Conservation (phyloP, 1,284 basidiomycete genomes). For the Papiliotrema terrestris region DNA sequence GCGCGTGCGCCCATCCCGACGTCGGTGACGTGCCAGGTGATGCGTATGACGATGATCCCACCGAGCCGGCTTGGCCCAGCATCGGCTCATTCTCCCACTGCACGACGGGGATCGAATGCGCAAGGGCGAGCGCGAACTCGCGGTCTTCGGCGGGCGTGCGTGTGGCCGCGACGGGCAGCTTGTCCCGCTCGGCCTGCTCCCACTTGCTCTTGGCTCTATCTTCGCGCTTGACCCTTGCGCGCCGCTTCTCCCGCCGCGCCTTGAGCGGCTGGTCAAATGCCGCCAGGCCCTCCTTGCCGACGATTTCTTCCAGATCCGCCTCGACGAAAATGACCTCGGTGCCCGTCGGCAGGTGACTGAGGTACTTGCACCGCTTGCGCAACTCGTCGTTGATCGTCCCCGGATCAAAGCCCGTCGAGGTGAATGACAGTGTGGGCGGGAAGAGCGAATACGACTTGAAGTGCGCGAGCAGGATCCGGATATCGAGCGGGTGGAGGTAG, state of each 20-base stretch:
- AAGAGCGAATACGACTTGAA: slow-evolving; percentile 79
- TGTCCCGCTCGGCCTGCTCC: slow-evolving; percentile 67
- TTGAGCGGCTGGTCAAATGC: slow-evolving; percentile 76
- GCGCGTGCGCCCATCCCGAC: slow-evolving; percentile 13
- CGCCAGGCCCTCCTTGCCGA: slow-evolving; percentile 66
- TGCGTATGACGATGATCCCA: slow-evolving; percentile 5
- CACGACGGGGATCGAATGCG: slow-evolving; percentile 27
- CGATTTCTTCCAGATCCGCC: slow-evolving; percentile 72
- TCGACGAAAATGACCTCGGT: slow-evolving; percentile 94
- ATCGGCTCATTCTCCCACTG: slow-evolving; percentile 6
- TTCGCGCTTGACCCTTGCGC: slow-evolving; percentile 74
- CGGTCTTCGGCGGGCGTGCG: slow-evolving; percentile 19
- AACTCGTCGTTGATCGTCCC: slow-evolving; percentile 77
- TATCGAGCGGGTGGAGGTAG: slow-evolving; percentile 93
- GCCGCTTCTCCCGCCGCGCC: slow-evolving; percentile 67
- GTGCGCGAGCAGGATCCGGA: slow-evolving; percentile 83
- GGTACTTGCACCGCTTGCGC: slow-evolving; percentile 90
- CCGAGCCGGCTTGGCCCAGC: slow-evolving; percentile 13
- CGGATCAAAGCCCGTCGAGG: slow-evolving; percentile 69
- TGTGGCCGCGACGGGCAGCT: slow-evolving; percentile 43
- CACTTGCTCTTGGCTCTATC: slow-evolving; percentile 71
- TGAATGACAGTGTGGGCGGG: slow-evolving; percentile 74
- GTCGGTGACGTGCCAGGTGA: slow-evolving; percentile 21
- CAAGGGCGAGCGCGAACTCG: slow-evolving; percentile 36
- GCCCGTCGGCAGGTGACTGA: slow-evolving; percentile 84